These are phyloP conservation scores for Penicillium capsulatum DNA, from an alignment of 2,329 filamentous ascomycete genomes.

Conservation along the genomic window DNA sequence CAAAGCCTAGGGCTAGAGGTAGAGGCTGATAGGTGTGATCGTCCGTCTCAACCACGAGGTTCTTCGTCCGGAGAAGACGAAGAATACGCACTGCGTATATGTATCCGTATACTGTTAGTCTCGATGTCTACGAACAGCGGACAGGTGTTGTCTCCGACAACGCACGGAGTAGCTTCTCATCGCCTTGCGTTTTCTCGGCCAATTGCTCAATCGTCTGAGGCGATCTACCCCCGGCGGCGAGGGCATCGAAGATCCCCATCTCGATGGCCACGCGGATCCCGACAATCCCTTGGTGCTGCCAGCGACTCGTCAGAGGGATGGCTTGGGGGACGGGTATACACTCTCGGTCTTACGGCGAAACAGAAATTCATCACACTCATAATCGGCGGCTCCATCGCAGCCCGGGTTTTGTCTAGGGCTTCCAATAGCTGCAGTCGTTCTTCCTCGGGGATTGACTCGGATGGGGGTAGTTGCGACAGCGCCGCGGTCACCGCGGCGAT, in stretches of 20 bases:
- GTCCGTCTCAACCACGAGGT: constrained; percentile 10
- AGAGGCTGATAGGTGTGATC: constrained; percentile 12
- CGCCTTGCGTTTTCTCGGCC: constrained; percentile 9
- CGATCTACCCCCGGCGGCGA: constrained; percentile 2
- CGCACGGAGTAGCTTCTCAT: constrained; percentile 14
- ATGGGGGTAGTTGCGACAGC: constrained; percentile 1
- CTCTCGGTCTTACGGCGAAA: background rate
- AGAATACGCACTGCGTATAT: constrained; percentile 19
- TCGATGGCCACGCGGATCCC: constrained; percentile 15
- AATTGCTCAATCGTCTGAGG: constrained; percentile 16
- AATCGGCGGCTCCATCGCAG: background rate
- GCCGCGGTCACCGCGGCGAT: background rate
- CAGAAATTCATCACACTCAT: constrained; percentile 1
- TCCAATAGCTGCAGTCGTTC: constrained; percentile 1
- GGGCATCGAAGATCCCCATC: constrained; percentile 23
- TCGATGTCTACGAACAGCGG: no score
- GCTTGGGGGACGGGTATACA: background rate
- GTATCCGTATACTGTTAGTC: no score
- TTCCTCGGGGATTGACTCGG: constrained; percentile 1
- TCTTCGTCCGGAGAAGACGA: constrained; percentile 15
- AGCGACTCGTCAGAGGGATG: background rate
- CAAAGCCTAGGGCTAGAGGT: constrained; percentile 11
- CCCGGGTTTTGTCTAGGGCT: background rate
- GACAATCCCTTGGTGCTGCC: no score
- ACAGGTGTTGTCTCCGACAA: no score